Evolutionary conservation across 2,329 filamentous ascomycete genomes (phyloP), one percentile per base, ranked within the genome.

Genomic region (Colletotrichum echinochloae): DNA sequence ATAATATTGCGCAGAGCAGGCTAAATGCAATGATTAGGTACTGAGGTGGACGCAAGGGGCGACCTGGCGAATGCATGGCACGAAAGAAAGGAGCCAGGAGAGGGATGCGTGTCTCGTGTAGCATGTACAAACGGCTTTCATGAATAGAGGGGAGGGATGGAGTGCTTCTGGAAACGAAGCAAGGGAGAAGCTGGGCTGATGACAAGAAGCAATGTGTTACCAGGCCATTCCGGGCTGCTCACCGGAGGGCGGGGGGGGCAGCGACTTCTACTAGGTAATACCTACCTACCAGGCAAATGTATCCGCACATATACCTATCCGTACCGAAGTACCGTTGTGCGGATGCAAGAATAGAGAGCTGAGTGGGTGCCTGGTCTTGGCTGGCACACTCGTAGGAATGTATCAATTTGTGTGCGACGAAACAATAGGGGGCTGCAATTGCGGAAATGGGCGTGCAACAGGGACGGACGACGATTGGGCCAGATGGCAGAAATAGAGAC

Each of bases 31-130:
- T 66, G 41, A 44, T 66, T 57, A 61, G 49, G 56, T 39, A 66
- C 49, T 41, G 37, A 28, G 54, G 55, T 20, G 18, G 11, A 57
- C 33, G 41, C 48, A 55, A 39, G 49, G 48, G 28, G 23, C 28
- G 16, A 14, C 11, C 14, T 28, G 33, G 30, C 7, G 48, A 14
- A 26, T 2, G 33, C 39, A 28, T 23, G 35, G 20, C 37, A 33
- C 35, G 33, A 60, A 49, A 33, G 46, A 52, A 33, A 30, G 23
- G 60, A 54, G 30, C 48, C 52, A 46, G 37, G 46, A 39, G n/a
- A 49, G 54, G 54, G 44, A 48, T 54, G 61, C 52, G 37, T 68
- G 60, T 54, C 66, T 70, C n/a, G 48, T 35, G 30, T 30, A 59
- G 30, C 20, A 18, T 39, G 52, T 39, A 37, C 52, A 18, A 26